Percentiles rank a stretch among this genome's conserved stretches.
These are phyloP conservation scores for Arthroderma sp. DNA, from an alignment of 2,329 filamentous ascomycete genomes.

Conservation along the genomic window DNA sequence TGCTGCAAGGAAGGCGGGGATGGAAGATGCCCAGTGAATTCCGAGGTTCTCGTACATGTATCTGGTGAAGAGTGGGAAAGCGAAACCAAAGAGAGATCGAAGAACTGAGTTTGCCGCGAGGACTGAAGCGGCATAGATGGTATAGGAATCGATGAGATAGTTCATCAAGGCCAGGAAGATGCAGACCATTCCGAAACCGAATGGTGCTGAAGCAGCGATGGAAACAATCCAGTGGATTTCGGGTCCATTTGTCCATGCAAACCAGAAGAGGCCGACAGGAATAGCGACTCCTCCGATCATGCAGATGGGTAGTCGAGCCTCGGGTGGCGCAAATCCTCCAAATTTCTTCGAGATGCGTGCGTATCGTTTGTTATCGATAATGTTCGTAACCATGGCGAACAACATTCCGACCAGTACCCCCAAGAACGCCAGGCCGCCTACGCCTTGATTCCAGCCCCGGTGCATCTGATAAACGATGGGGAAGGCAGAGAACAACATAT, in stretches of 20 bases:
- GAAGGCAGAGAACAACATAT: conserved; percentile 47
- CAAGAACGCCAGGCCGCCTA: conserved; percentile 53
- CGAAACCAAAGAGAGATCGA: conserved; percentile 62
- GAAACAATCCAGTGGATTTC: conserved; percentile 43
- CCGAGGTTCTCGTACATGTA: conserved; percentile 41
- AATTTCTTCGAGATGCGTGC: conserved; percentile 30
- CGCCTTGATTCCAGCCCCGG: conserved; percentile 46
- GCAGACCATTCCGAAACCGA: conserved; percentile 43
- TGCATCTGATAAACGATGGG: conserved; percentile 52
- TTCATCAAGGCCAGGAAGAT: conserved; percentile 55
- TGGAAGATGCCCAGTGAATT: conserved; percentile 60
- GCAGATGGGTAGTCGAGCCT: conserved; percentile 50
- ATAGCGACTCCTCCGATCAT: conserved; percentile 50
- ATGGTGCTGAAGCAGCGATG: conserved; percentile 39
- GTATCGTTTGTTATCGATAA: conserved; percentile 44
- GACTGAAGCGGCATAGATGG: conserved; percentile 63
- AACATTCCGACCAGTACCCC: conserved; percentile 57
- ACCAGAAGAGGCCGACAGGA: conserved; percentile 54
- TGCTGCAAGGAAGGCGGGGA: conserved; percentile 62
- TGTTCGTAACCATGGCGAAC: conserved; percentile 39
- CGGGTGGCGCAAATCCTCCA: conserved; percentile 48
- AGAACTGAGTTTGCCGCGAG: conserved; percentile 68
- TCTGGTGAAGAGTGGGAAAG: conserved; percentile 62
- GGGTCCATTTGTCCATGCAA: conserved; percentile 51
- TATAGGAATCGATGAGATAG: conserved; percentile 57